Percentiles rank a stretch among this genome's conserved stretches.
These are phyloP conservation scores for Trametes cubensis DNA, from an alignment of 768 basidiomycete genomes.

Conservation along the genomic window DNA sequence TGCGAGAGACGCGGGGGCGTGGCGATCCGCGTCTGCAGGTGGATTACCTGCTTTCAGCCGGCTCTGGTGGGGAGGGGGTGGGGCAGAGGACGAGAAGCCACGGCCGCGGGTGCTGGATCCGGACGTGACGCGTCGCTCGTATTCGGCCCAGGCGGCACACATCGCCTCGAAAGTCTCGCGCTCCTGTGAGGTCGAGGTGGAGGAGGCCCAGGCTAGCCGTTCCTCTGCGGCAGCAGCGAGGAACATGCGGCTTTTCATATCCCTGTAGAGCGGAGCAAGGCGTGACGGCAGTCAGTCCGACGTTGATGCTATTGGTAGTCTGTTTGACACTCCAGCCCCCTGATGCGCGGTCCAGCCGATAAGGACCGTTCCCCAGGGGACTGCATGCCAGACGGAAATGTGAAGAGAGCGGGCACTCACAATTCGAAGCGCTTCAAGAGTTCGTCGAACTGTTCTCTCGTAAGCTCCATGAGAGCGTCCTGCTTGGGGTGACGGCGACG, in stretches of 20 bases:
- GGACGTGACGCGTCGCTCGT: constrained; percentile 36
- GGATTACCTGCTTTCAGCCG: background rate
- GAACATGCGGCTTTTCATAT: constrained; percentile 64
- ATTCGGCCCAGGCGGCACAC: constrained; percentile 59
- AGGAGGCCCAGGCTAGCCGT: constrained; percentile 51
- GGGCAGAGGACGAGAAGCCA: background rate
- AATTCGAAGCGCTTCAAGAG: constrained; percentile 60
- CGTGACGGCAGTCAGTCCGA: background rate
- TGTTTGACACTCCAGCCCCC: background rate
- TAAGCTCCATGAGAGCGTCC: constrained; percentile 49
- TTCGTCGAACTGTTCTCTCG: constrained; percentile 63
- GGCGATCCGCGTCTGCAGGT: background rate
- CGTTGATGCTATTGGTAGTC: background rate
- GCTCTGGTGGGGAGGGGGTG: constrained; percentile 3
- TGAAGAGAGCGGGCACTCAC: constrained; percentile 44
- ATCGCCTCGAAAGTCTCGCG: constrained; percentile 60
- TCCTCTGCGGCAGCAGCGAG: constrained; percentile 49
- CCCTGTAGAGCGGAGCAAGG: constrained; percentile 41
- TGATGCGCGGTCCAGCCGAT: constrained; percentile 1
- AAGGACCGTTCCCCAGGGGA: constrained; percentile 6
- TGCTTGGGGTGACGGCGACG: constrained; percentile 22
- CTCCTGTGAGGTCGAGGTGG: constrained; percentile 46
- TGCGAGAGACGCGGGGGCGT: background rate
- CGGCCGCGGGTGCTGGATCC: constrained; percentile 10
- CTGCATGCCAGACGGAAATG: constrained; percentile 3